Conservation (phyloP, 106 monocot genomes). For the Allium sativum region DNA sequence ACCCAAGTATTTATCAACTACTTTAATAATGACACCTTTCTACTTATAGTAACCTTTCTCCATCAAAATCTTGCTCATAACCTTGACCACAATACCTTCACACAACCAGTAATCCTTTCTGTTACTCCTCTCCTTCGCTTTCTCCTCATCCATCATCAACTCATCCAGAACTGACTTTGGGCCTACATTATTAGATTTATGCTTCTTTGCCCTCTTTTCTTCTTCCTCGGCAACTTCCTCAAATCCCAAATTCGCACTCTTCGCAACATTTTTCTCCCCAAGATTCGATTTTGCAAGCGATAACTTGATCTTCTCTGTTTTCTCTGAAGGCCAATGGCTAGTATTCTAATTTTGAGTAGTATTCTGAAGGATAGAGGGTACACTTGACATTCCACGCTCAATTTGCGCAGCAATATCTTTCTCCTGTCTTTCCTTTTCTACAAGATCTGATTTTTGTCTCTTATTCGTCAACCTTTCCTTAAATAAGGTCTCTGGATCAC, state of each 20-base stretch:
- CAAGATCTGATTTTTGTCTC: conserved; percentile 60
- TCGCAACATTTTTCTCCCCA: not conserved
- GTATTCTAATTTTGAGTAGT: no score
- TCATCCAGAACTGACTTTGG: conserved; percentile 43
- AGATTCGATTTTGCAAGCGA: conserved; percentile 16
- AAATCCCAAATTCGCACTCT: conserved; percentile 29
- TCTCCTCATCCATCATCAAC: conserved; percentile 93
- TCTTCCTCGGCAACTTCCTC: conserved; percentile 25
- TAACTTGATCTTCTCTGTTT: conserved; percentile 39
- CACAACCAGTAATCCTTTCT: conserved; percentile 93
- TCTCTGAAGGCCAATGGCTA: no score
- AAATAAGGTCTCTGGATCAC: conserved; percentile 78
- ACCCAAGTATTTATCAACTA: conserved; percentile 76
- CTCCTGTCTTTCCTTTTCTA: conserved; percentile 83
- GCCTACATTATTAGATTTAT: conserved; percentile 6
- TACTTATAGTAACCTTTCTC: conserved; percentile 92
- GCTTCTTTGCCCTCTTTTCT: conserved; percentile 24
- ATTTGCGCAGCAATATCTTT: conserved; percentile 63
- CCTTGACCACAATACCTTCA: conserved; percentile 86
- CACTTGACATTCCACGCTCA: conserved; percentile 33
- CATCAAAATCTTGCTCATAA: conserved; percentile 76
- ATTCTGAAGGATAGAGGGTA: no score
- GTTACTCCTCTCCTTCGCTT: conserved; percentile 78
- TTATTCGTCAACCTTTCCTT: conserved; percentile 73
- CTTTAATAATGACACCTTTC: conserved; percentile 66